These are phyloP conservation scores for Lachnellula suecica DNA, from an alignment of 2,329 filamentous ascomycete species.

Conservation along the genomic window DNA sequence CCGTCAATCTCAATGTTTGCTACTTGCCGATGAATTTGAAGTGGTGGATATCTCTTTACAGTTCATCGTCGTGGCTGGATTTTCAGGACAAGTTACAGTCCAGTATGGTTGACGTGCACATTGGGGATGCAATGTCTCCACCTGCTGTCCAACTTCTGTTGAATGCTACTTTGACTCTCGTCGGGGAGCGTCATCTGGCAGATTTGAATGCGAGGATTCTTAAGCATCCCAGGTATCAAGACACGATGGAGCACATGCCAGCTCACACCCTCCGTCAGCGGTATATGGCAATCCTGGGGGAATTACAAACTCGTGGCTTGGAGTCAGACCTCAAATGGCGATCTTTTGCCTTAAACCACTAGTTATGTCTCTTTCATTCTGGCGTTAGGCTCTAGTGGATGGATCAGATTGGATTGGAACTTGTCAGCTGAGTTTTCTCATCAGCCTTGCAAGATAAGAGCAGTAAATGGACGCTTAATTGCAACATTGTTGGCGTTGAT, in stretches of 20 bases:
- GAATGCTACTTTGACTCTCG: conserved; percentile 10
- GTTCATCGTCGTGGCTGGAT: conserved; percentile 8
- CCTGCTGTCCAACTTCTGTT: conserved; percentile 8
- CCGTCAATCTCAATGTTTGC: conserved; percentile 3
- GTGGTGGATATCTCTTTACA: conserved; percentile 16
- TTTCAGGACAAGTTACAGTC: conserved; percentile 9
- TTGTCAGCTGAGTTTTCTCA: too few relatives aligned
- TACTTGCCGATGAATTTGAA: conserved; percentile 6
- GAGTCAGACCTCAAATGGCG: conserved; percentile 14
- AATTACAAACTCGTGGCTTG: conserved; percentile 9
- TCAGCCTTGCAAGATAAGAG: too few relatives aligned
- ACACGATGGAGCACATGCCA: neutral
- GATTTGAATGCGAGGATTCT: conserved; percentile 9
- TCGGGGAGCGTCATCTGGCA: conserved; percentile 13
- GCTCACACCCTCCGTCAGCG: neutral
- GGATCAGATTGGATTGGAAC: too few relatives aligned
- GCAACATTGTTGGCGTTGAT: too few relatives aligned
- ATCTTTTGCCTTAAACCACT: conserved; percentile 3
- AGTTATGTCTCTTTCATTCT: too few relatives aligned
- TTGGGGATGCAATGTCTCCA: conserved; percentile 11
- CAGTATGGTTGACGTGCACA: conserved; percentile 1
- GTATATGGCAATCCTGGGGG: conserved; percentile 16
- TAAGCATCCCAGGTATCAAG: neutral
- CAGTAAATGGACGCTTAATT: too few relatives aligned
- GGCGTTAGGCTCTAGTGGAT: neutral